Base-by-base conservation (phyloP, 306 rosid species). In the Boehmeria nivea region DNA sequence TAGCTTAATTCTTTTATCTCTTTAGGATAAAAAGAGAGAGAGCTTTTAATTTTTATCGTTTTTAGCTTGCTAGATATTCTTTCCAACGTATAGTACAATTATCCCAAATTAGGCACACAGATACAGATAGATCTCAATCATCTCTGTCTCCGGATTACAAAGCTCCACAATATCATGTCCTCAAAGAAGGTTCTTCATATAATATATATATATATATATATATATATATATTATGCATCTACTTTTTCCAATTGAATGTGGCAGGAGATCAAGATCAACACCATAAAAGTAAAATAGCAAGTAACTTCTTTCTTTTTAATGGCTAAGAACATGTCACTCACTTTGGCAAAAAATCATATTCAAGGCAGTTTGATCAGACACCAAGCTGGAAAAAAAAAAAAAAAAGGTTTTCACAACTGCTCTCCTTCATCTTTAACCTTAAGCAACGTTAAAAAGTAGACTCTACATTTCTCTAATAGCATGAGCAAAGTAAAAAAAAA, bases 251-350 rank as follows among this genome's bases (percentile, higher is more conserved):
- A 49, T 6, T 33, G 33, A 25, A 51, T 51, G 56, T 51, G 57
- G 14, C 57, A 51, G 57, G 37, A 49, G 48, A 46, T 46, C 24
- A 27, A 51, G 21, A 51, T 8, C 14, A 42, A 23, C 16, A 36
- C 2, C 6, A 43, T 42, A 11, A 25, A 42, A 58, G n/a, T n/a
- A 26, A 17, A n/a, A n/a, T n/a, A n/a, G n/a, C 23, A n/a, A 25
- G 22, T 2, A 43, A 5, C 13, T 16, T 8, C 19, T 17, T 33
- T 54, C 7, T 43, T 28, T 45, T 42, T 44, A 36, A 17, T 26
- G 24, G n/a, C 51, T 17, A 59, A 55, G 52, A 59, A 59, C 52
- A 59, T 42, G 63, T 23, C 43, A n/a, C 22, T 42, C 39, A 40
- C 51, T 58, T 33, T 57, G 18, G 38, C 25, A 16, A 25, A 14